These are phyloP conservation scores for Mangifera indica DNA, from an alignment of 345 rosid genomes.

Conservation along the genomic window DNA sequence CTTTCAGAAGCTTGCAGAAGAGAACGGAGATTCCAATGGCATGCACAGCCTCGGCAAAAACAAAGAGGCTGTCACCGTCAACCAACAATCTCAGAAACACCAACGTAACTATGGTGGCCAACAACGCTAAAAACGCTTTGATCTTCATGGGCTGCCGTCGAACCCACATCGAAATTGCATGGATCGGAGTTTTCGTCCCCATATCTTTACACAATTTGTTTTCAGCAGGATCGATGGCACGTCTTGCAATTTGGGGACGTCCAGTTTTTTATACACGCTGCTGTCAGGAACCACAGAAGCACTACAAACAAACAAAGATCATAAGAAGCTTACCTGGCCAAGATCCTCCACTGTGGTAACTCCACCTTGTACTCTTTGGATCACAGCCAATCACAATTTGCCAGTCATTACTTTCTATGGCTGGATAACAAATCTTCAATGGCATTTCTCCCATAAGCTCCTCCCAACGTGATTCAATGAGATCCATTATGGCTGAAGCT, in stretches of 20 bases:
- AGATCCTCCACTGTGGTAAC: slow-evolving; percentile 71
- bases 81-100: slow-evolving; percentile 73
- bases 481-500: slow-evolving; percentile 65
- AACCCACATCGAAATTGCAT: slow-evolving; percentile 68
- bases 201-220: slow-evolving; percentile 52
- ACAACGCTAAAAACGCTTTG: slow-evolving; percentile 63
- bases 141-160: slow-evolving; percentile 89
- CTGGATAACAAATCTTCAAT: slow-evolving; percentile 62
- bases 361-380: slow-evolving; percentile 70
- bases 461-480: slow-evolving; percentile 66
- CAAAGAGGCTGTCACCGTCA: slow-evolving; percentile 83
- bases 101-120: slow-evolving; percentile 65
- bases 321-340: slow-evolving; percentile 52
- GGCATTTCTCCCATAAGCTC: slow-evolving; percentile 77
- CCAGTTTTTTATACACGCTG: slow-evolving; percentile 69
- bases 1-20: slow-evolving; percentile 84
- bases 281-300: slow-evolving; percentile 63
- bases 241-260: slow-evolving; percentile 61
- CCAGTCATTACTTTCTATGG: slow-evolving; percentile 65
- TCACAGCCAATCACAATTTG: slow-evolving; percentile 58
- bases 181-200: slow-evolving; percentile 59
- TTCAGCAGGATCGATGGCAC: slow-evolving; percentile 56
- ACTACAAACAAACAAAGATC: slow-evolving; percentile 33
- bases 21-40: slow-evolving; percentile 83
- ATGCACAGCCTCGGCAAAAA: slow-evolving; percentile 87